These are phyloP conservation scores for Exophiala spinifera DNA, from an alignment of 2,329 filamentous ascomycete genomes.

Conservation along the genomic window DNA sequence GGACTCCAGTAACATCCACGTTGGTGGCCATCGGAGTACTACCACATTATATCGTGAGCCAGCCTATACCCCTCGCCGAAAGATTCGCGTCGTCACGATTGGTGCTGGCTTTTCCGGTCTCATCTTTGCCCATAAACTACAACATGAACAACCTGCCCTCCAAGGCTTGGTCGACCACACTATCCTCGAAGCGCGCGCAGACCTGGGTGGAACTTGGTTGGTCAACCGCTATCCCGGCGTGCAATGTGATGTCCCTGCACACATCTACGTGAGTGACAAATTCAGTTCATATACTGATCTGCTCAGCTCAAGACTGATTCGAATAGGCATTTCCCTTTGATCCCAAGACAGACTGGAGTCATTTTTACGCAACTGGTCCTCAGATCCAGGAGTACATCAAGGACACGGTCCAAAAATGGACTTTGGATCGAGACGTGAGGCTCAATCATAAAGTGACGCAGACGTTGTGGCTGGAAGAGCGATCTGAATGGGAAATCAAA, in stretches of 20 bases:
- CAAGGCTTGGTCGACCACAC: constrained; percentile 36
- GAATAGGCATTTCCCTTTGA: constrained; percentile 34
- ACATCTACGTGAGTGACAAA: constrained; percentile 55
- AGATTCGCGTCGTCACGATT: constrained; percentile 28
- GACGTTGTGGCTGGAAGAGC: constrained; percentile 43
- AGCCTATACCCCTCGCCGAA: constrained; percentile 4
- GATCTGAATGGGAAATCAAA: constrained; percentile 38
- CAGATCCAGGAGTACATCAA: constrained; percentile 46
- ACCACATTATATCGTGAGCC: not conserved
- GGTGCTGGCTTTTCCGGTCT: constrained; percentile 36
- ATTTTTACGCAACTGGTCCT: constrained; percentile 40
- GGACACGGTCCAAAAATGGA: constrained; percentile 40
- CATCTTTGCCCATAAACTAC: constrained; percentile 41
- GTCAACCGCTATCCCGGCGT: constrained; percentile 44
- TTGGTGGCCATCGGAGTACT: too few species aligned
- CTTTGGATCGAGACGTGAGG: constrained; percentile 39
- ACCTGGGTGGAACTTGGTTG: constrained; percentile 43
- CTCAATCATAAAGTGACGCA: constrained; percentile 53
- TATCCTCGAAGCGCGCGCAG: constrained; percentile 43
- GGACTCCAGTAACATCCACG: too few species aligned
- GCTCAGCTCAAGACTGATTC: not conserved
- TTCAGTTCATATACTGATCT: not conserved
- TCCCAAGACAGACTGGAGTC: constrained; percentile 44
- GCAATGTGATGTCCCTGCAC: constrained; percentile 63
- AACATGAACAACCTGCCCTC: constrained; percentile 36